Percentiles rank a stretch among this genome's conserved stretches.
Evolutionary conservation across 106 monocot genomes (phyloP).

Genomic region (Dendrobium huoshanense): DNA sequence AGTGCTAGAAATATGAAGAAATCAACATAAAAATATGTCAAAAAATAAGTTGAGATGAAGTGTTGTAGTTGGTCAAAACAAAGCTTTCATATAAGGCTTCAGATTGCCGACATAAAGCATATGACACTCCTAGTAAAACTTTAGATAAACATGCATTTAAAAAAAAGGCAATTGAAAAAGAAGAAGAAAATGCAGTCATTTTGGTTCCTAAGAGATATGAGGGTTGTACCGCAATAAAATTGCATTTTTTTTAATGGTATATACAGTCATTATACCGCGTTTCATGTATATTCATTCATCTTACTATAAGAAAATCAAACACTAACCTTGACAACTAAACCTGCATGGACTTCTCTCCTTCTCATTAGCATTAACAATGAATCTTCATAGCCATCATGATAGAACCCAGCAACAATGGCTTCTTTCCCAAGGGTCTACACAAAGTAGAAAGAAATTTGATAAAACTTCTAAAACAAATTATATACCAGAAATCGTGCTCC

Average conservation of each 20-base stretch:
- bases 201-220: neutral
- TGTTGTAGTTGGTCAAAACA: neutral
- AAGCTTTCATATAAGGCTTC: neutral
- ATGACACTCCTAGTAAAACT: neutral
- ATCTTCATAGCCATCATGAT: slow-evolving; percentile 92
- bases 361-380: slow-evolving; percentile 92
- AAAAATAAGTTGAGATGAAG: neutral
- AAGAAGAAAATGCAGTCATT: neutral
- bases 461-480: neutral
- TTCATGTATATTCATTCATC: neutral
- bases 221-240: neutral
- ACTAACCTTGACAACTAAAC: slow-evolving; percentile 86
- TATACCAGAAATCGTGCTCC: neutral
- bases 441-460: slow-evolving; percentile 11
- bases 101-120: neutral
- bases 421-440: slow-evolving; percentile 67
- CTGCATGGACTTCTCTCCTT: slow-evolving; percentile 89
- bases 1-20: neutral
- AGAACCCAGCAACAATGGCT: slow-evolving; percentile 89
- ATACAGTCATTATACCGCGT: neutral
- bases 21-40: neutral
- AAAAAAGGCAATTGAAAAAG: neutral
- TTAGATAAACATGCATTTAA: neutral
- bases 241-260: neutral
- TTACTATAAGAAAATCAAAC: neutral